These are phyloP conservation scores for Termitomyces sp. DNA, from an alignment of 1,284 basidiomycete genomes.

Conservation along the genomic window DNA sequence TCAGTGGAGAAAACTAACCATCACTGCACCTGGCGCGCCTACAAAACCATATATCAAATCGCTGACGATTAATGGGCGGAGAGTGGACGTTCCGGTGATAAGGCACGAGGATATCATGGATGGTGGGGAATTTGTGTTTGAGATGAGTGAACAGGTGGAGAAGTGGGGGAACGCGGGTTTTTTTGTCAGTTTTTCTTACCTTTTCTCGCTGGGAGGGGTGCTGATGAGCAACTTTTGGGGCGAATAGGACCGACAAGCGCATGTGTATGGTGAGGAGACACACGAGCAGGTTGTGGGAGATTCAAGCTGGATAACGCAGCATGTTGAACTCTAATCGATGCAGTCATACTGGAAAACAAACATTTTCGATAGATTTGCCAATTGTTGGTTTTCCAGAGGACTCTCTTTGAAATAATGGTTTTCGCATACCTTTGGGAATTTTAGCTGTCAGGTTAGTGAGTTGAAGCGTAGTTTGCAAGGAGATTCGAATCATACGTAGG, in stretches of 20 bases:
- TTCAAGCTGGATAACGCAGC: background rate
- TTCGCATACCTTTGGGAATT: too few species aligned
- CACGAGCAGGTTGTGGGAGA: background rate
- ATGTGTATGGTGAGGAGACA: background rate
- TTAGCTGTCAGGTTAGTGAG: too few species aligned
- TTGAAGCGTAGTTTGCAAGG: too few species aligned
- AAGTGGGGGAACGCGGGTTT: constrained; percentile 29
- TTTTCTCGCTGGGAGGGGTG: background rate
- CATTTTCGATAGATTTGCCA: too few species aligned
- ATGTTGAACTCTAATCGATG: background rate
- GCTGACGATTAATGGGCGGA: constrained; percentile 47
- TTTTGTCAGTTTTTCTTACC: constrained; percentile 2
- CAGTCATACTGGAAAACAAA: too few species aligned
- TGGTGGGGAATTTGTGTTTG: constrained; percentile 58
- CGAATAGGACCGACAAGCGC: background rate
- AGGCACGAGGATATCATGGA: constrained; percentile 49
- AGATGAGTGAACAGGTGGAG: constrained; percentile 50
- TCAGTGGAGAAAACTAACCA: constrained; percentile 33
- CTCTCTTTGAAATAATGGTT: too few species aligned
- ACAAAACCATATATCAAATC: constrained; percentile 55
- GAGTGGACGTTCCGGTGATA: constrained; percentile 42
- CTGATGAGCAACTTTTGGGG: background rate
- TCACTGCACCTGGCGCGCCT: constrained; percentile 50
- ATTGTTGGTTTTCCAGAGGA: too few species aligned
- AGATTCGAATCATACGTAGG: too few species aligned